Percentiles rank a stretch among this genome's conserved stretches.
phyloP scores from a whole-genome alignment of 1,284 basidiomycete species.

The Apiotrichum brassicae region DNA sequence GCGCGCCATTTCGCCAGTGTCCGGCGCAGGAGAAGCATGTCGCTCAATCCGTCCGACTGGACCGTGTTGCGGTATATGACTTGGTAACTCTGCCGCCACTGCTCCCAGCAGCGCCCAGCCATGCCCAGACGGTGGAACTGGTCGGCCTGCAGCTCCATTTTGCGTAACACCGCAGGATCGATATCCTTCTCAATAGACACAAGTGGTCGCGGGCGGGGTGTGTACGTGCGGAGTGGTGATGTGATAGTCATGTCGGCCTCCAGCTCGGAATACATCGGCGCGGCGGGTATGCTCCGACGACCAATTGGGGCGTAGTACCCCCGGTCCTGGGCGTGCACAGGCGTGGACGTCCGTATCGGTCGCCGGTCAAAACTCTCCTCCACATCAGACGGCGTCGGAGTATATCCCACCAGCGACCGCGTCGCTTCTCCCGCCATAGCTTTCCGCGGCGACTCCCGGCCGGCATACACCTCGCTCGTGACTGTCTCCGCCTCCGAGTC shows the following conservation, averaged over 20 bases:
- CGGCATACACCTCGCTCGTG: slow-evolving; percentile 1
- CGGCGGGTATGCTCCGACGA: not conserved
- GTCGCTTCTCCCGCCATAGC: slow-evolving; percentile 1
- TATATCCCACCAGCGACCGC: slow-evolving; percentile 13
- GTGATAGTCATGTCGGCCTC: slow-evolving; percentile 7
- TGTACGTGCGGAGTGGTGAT: not conserved
- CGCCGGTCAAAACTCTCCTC: slow-evolving; percentile 6
- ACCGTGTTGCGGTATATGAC: slow-evolving; percentile 36
- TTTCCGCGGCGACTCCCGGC: slow-evolving; percentile 9
- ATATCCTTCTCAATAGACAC: not conserved
- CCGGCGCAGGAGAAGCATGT: slow-evolving; percentile 36
- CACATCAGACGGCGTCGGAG: slow-evolving; percentile 3
- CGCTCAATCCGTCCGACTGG: slow-evolving; percentile 37
- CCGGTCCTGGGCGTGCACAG: slow-evolving; percentile 4
- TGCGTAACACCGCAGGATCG: slow-evolving; percentile 2
- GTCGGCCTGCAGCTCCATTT: slow-evolving; percentile 37
- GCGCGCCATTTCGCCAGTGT: slow-evolving; percentile 32
- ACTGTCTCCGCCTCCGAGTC: slow-evolving; percentile 6
- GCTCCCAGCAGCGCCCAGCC: slow-evolving; percentile 40
- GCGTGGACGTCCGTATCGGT: slow-evolving; percentile 12
- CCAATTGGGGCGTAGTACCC: slow-evolving; percentile 1
- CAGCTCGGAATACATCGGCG: slow-evolving; percentile 7
- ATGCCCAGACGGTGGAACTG: slow-evolving; percentile 35
- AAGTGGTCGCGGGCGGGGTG: not conserved
- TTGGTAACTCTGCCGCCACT: slow-evolving; percentile 34